Evolutionary conservation across 768 basidiomycete species (phyloP), one percentile per base, ranked within the genome.

Genomic region (Amyloporia xantha): DNA sequence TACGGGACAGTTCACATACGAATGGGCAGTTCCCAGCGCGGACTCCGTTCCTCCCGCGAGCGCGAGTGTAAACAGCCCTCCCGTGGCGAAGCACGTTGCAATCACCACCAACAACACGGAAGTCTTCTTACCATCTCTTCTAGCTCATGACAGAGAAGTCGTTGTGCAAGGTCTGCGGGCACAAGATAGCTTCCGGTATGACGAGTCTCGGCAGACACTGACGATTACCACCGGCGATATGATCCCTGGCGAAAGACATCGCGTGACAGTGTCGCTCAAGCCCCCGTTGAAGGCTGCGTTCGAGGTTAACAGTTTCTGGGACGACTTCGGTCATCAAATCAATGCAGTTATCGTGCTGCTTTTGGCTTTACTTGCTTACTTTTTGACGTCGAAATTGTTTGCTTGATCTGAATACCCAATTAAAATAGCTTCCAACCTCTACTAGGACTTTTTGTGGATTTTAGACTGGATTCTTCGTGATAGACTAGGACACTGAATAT

Each of bases 61-160:
- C 4, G 51, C 50, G 6, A 50, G 48, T 27, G 62, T 74, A 1
- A 54, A 55, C 17, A 49, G 60, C 2, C 76, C 77, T 0, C 76
- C 78, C 3, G 64, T 66, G 21, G 53, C 61, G 0, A 70, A 68
- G 2, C 71, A 70, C 51, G 67, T 67, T 0, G 51, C 56, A 6
- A 63, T 81, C 25, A 66, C 61, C 21, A 74, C 81, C n/a, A 64
- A 71, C 41, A 81, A 86, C 59, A 91, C 90, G n/a, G 89, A 92
- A 66, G 80, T 94, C 25, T 95, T 83, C 67, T 54, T 91, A 5
- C 90, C 91, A 0, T 75, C 78, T 1, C 61, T 75, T 52, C 68
- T 91, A 30, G 71, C 80, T 1, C 74, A 73, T 15, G 77, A 74
- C 0, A 69, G 84, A 48, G 71, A 73, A 51, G 60, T 93, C 13